Evolutionary conservation across 1,284 basidiomycete species (phyloP).

Genomic region (Marasmius sp.): DNA sequence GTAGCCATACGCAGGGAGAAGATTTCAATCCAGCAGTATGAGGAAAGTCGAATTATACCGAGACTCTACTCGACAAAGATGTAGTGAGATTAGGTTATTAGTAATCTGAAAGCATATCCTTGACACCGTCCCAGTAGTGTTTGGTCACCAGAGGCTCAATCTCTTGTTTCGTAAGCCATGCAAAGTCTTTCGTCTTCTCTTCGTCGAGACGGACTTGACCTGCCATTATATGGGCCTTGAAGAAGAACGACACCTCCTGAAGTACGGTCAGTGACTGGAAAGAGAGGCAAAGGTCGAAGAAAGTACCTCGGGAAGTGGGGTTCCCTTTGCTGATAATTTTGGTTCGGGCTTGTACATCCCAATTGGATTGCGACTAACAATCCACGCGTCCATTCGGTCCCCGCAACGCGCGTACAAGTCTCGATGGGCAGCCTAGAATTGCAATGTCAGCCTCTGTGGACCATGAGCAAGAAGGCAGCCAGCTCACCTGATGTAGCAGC

Average conservation of each 20-base stretch:
- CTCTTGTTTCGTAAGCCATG: conserved; percentile 90
- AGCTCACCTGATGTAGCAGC: conserved; percentile 63
- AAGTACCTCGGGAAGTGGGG: conserved; percentile 35
- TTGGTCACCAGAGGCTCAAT: conserved; percentile 62
- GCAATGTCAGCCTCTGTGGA: conserved; percentile 10
- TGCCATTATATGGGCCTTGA: conserved; percentile 81
- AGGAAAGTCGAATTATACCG: too few species aligned
- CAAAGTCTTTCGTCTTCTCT: conserved; percentile 68
- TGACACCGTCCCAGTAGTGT: conserved; percentile 75
- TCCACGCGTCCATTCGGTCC: conserved; percentile 78
- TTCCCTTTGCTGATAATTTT: conserved; percentile 20
- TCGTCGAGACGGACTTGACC: conserved; percentile 66
- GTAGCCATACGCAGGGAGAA: too few species aligned
- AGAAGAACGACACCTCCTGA: conserved; percentile 67
- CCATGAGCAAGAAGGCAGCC: not conserved
- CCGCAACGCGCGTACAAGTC: conserved; percentile 70
- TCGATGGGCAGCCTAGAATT: conserved; percentile 62
- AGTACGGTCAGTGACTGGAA: conserved; percentile 7
- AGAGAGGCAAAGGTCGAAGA: not conserved
- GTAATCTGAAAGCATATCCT: conserved; percentile 78
- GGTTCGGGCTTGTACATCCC: conserved; percentile 41
- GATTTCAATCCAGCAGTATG: too few species aligned
- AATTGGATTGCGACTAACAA: conserved; percentile 74
- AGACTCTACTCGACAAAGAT: too few species aligned
- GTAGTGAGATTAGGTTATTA: conserved; percentile 25